Percentiles rank a stretch among this genome's conserved stretches.
These are phyloP conservation scores for Fraxinus nigra DNA, from an alignment of 305 asterid genomes.

Conservation along the genomic window DNA sequence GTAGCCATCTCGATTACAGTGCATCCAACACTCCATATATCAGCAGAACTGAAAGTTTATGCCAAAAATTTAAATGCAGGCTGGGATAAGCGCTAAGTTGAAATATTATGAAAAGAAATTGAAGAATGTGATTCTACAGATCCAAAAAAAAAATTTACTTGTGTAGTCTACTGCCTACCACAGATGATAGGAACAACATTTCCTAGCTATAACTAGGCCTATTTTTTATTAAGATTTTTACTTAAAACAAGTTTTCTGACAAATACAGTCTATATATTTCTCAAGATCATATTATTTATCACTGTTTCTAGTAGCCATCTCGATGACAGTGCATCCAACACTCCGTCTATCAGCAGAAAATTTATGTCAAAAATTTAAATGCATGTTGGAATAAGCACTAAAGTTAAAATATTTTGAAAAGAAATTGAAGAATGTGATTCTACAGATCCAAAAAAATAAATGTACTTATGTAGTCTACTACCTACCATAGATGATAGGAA, in stretches of 20 bases:
- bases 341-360: too few species aligned
- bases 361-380: not conserved
- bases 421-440: not conserved
- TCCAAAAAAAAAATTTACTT: not conserved
- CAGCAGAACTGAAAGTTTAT: constrained; percentile 56
- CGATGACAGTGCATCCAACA: too few species aligned
- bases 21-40: constrained; percentile 99
- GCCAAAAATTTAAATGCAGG: not conserved
- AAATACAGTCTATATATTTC: not conserved
- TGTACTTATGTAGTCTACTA: not conserved
- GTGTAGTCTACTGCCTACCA: not conserved
- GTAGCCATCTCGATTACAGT: constrained; percentile 99
- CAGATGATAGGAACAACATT: not conserved
- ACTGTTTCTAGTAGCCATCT: too few species aligned
- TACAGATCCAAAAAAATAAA: not conserved
- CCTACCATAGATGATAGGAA: not conserved
- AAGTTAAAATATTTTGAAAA: not conserved
- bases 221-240: not conserved
- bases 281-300: not conserved
- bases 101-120: not conserved
- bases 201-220: not conserved
- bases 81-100: not conserved
- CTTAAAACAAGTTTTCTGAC: not conserved
- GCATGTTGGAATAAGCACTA: not conserved
- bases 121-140: not conserved